phyloP scores from a whole-genome alignment of 2,329 filamentous ascomycete genomes.

The Botryotinia calthae region DNA sequence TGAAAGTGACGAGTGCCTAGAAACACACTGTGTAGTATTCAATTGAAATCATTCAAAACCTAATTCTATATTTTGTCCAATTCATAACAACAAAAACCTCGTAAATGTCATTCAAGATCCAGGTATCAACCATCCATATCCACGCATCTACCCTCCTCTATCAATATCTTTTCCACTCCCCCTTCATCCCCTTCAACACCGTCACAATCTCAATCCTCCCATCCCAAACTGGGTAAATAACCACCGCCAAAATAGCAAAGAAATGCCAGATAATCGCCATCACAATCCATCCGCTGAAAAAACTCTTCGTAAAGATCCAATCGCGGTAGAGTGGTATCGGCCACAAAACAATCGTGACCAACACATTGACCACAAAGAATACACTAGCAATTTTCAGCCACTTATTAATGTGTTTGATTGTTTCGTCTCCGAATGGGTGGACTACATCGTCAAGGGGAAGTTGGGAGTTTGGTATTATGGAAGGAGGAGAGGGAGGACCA shows the following conservation, averaged over 20 bases:
- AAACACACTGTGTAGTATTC: neutral
- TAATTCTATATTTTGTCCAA: neutral
- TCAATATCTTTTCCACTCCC: neutral
- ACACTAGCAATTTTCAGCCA: conserved; percentile 45
- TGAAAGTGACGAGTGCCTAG: neutral
- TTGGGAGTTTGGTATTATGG: neutral
- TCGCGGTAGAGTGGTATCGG: conserved; percentile 50
- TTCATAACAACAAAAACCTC: neutral
- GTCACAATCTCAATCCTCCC: conserved; percentile 43
- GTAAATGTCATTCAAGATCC: neutral
- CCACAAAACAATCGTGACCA: conserved; percentile 49
- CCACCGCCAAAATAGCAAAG: conserved; percentile 46
- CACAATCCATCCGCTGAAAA: conserved; percentile 51
- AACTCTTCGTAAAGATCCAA: conserved; percentile 48
- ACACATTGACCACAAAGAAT: conserved; percentile 44
- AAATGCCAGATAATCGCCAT: conserved; percentile 54
- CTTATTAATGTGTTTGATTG: conserved; percentile 38
- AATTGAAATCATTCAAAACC: neutral
- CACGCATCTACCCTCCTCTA: neutral
- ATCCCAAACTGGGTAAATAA: conserved; percentile 49
- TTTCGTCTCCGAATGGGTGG: conserved; percentile 44
- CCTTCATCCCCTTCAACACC: neutral
- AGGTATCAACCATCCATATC: neutral
- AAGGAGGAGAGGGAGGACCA: neutral
- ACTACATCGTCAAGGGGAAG: conserved; percentile 42